Conservation (phyloP, 192 early-diverging fungal genomes). For the Martensiomyces pterosporus region DNA sequence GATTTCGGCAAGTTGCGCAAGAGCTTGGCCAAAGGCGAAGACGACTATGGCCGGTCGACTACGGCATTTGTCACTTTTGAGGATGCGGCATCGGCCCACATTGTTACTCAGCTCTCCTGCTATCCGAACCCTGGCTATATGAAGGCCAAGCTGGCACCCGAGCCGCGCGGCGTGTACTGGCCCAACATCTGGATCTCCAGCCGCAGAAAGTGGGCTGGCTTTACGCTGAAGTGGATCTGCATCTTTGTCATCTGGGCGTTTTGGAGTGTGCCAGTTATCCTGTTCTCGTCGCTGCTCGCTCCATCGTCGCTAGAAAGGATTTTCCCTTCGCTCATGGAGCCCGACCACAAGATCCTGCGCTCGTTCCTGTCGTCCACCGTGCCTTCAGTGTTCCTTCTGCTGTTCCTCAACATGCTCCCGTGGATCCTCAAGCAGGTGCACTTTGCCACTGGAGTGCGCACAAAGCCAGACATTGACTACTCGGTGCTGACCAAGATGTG, state of each 20-base stretch:
- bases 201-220: slow-evolving; percentile 53
- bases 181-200: slow-evolving; percentile 63
- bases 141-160: slow-evolving; percentile 60
- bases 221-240: slow-evolving; percentile 51
- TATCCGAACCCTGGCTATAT: slow-evolving; percentile 64
- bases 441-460: slow-evolving; percentile 37
- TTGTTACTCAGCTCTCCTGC: slow-evolving; percentile 63
- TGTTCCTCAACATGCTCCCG: slow-evolving; percentile 68
- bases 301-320: slow-evolving; percentile 56
- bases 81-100: slow-evolving; percentile 64
- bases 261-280: slow-evolving; percentile 69
- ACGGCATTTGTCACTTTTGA: slow-evolving; percentile 80
- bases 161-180: slow-evolving; percentile 76
- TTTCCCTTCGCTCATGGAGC: slow-evolving; percentile 58
- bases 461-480: slow-evolving; percentile 44
- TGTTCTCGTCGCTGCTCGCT: slow-evolving; percentile 63
- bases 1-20: slow-evolving; percentile 48
- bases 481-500: slow-evolving; percentile 65
- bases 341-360: slow-evolving; percentile 53
- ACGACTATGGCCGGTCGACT: slow-evolving; percentile 34
- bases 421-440: slow-evolving; percentile 58
- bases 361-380: slow-evolving; percentile 62
- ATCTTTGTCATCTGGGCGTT: slow-evolving; percentile 68
- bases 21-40: slow-evolving; percentile 7
- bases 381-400: slow-evolving; percentile 66